These are phyloP conservation scores for Chaetomium globosum DNA, from an alignment of 2,329 filamentous ascomycete species.

Conservation along the genomic window DNA sequence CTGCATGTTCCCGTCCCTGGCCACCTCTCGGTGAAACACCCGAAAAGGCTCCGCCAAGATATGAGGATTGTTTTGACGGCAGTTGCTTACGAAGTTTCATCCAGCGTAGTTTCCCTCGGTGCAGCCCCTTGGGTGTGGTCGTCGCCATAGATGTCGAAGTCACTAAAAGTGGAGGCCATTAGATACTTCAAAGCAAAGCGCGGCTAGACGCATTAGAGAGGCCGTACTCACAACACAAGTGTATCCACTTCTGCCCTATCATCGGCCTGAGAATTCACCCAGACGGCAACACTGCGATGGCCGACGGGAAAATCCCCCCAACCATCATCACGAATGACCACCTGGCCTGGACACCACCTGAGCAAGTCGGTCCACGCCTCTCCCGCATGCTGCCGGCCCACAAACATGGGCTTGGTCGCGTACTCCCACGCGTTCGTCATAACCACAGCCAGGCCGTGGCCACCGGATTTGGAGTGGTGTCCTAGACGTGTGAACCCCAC, in stretches of 20 bases:
- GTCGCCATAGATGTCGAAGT: constrained; percentile 13
- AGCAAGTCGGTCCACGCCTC: constrained; percentile 67
- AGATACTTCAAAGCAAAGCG: background rate
- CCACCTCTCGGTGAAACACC: no score
- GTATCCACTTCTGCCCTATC: constrained; percentile 46
- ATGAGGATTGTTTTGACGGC: no score
- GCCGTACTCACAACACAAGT: constrained; percentile 29
- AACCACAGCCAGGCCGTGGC: constrained; percentile 59
- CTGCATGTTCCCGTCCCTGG: no score
- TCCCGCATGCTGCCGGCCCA: constrained; percentile 59
- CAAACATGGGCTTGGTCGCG: constrained; percentile 60
- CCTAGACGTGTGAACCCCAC: constrained; percentile 61
- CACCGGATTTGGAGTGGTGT: constrained; percentile 51
- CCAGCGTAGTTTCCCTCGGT: background rate
- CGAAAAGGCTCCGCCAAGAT: no score
- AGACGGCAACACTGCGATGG: constrained; percentile 61
- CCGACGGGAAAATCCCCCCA: constrained; percentile 60
- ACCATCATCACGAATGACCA: constrained; percentile 61
- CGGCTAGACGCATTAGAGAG: background rate
- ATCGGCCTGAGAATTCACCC: constrained; percentile 59
- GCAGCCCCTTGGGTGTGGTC: background rate
- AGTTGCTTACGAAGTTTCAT: background rate
- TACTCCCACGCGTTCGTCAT: constrained; percentile 55
- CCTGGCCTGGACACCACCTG: constrained; percentile 55
- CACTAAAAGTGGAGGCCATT: background rate